Percentiles rank a stretch among this genome's conserved stretches.
phyloP scores from a whole-genome alignment of 2,329 filamentous ascomycete species.

The Diaporthe longicolla region DNA sequence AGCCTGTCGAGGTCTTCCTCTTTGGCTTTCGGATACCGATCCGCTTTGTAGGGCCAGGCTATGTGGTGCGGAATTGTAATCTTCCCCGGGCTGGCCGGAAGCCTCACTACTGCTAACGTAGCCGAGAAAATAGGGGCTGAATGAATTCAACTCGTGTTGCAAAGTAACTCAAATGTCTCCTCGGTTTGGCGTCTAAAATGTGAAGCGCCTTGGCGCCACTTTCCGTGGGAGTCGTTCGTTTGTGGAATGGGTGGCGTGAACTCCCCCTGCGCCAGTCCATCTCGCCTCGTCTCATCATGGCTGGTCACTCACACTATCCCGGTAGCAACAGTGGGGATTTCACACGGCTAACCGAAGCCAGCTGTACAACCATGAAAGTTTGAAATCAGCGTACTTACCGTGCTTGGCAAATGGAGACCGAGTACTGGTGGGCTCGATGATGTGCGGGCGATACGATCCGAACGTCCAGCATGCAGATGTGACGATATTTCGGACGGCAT shows the following conservation, averaged over 20 bases:
- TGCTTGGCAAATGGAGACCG: slow-evolving; percentile 6
- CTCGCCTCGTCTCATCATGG: slow-evolving; percentile 3
- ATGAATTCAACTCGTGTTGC: background rate
- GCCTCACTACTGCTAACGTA: background rate
- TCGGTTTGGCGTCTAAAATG: background rate
- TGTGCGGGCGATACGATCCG: slow-evolving; percentile 10
- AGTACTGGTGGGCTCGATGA: background rate
- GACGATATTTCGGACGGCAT: slow-evolving; percentile 13
- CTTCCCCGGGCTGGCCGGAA: background rate
- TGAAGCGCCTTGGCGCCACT: background rate
- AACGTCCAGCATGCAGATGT: background rate
- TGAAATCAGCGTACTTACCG: slow-evolving; percentile 15
- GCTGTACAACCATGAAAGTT: slow-evolving; percentile 23
- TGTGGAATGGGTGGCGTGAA: slow-evolving; percentile 3
- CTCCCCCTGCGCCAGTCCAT: background rate
- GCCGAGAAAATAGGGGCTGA: background rate
- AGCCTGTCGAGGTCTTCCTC: background rate
- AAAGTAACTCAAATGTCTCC: background rate
- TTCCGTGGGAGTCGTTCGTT: background rate
- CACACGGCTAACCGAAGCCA: slow-evolving; percentile 13
- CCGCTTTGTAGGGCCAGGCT: background rate
- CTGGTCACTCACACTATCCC: background rate
- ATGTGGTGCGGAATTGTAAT: background rate
- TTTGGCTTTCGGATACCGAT: background rate
- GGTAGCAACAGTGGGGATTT: background rate